Conservation (phyloP, 768 basidiomycete species). For the Tulasnella sp. region DNA sequence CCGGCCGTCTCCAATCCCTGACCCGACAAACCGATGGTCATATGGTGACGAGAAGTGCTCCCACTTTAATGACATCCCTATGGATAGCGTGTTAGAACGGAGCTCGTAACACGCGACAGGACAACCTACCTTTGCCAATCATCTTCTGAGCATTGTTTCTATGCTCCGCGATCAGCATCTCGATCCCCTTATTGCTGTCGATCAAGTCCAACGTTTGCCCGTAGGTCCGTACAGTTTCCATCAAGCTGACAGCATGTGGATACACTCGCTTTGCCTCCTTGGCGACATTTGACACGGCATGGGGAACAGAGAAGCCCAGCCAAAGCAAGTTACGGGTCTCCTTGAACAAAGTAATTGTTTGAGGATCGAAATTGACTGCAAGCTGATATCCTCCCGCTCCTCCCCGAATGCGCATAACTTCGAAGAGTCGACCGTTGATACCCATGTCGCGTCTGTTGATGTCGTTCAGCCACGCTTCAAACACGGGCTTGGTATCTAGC, state of each 20-base stretch:
- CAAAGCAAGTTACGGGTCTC: conserved; percentile 94
- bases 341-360: conserved; percentile 98
- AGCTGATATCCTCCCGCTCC: conserved; percentile 66
- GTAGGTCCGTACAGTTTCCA: conserved; percentile 99
- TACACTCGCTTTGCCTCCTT: conserved; percentile 99
- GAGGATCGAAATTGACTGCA: conserved; percentile 95
- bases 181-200: conserved; percentile 84
- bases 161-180: conserved; percentile 92
- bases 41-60: conserved; percentile 95
- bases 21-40: conserved; percentile 69
- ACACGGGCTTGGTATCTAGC: conserved; percentile 89
- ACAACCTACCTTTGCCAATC: conserved; percentile 72
- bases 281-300: conserved; percentile 91
- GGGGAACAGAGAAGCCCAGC: conserved; percentile 94
- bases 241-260: conserved; percentile 93
- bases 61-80: conserved; percentile 95
- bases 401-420: conserved; percentile 73
- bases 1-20: conserved; percentile 58
- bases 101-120: not conserved
- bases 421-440: conserved; percentile 87
- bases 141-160: conserved; percentile 90
- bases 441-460: conserved; percentile 91
- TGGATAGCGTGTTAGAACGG: not conserved
- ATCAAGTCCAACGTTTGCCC: conserved; percentile 91
- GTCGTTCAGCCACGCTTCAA: conserved; percentile 94